These are phyloP conservation scores for Pelargonium citronellum DNA, from an alignment of 441 rosid species.

Conservation along the genomic window DNA sequence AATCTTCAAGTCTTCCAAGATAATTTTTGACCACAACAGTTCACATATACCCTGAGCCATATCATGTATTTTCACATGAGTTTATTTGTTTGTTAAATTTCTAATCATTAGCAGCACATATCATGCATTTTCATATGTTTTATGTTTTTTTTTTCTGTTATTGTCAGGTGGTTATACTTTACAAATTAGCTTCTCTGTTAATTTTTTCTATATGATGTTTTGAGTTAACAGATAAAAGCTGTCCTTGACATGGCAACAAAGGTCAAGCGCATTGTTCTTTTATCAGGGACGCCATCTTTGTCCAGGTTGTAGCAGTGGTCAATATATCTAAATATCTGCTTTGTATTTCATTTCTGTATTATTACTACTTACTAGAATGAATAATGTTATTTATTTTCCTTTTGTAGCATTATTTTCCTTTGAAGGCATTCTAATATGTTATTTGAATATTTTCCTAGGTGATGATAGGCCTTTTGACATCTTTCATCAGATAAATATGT, in stretches of 20 bases:
- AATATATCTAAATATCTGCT: constrained; percentile 17
- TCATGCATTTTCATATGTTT: no score
- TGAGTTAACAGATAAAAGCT: constrained; percentile 55
- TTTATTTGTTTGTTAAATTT: no score
- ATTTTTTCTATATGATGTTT: constrained; percentile 6
- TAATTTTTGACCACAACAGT: no score
- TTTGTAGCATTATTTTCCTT: constrained; percentile 16
- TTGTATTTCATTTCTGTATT: constrained; percentile 15
- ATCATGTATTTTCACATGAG: no score
- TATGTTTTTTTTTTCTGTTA: no score
- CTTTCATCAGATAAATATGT: constrained; percentile 88
- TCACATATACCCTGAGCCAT: no score
- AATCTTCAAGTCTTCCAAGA: no score
- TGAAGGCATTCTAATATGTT: constrained; percentile 31
- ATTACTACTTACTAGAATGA: constrained; percentile 17
- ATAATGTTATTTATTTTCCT: background rate
- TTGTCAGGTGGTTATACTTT: background rate
- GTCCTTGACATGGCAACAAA: constrained; percentile 80
- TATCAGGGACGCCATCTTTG: constrained; percentile 95
- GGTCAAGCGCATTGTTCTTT: constrained; percentile 65
- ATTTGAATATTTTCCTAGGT: constrained; percentile 42
- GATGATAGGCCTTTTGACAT: constrained; percentile 88
- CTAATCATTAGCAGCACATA: no score
- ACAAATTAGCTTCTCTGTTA: background rate
- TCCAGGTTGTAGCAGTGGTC: constrained; percentile 64